Percentiles rank a stretch among this genome's conserved stretches.
Conservation (phyloP, 2,329 filamentous ascomycete species). For the Whalleya microplaca region DNA sequence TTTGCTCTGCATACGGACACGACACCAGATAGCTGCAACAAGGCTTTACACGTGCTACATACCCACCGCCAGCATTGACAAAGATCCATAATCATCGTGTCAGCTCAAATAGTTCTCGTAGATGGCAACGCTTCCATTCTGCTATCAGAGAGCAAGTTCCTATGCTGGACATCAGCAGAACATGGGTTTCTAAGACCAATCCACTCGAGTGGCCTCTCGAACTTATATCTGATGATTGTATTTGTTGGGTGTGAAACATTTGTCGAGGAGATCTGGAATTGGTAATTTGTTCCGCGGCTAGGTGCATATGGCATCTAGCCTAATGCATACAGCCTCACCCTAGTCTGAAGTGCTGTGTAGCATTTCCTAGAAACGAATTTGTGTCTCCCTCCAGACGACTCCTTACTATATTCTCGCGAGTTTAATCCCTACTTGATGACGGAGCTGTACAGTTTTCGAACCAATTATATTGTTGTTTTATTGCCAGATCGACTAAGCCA, state of each 20-base stretch:
- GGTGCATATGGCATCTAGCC: slow-evolving; percentile 23
- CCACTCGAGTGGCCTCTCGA: background rate
- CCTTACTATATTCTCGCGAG: background rate
- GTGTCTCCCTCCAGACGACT: background rate
- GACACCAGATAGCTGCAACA: slow-evolving; percentile 7
- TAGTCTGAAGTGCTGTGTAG: slow-evolving; percentile 11
- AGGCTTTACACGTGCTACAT: slow-evolving; percentile 13
- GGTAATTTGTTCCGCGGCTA: slow-evolving; percentile 14
- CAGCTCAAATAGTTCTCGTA: background rate
- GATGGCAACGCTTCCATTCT: background rate
- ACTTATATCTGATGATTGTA: background rate
- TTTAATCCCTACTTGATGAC: too few relatives aligned
- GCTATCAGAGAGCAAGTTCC: background rate
- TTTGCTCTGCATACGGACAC: slow-evolving; percentile 2
- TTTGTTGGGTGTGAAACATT: background rate
- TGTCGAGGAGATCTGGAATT: slow-evolving; percentile 5
- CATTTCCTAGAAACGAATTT: background rate
- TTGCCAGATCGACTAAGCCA: slow-evolving; percentile 4
- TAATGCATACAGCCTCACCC: slow-evolving; percentile 25
- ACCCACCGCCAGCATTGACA: background rate
- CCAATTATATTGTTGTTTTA: background rate
- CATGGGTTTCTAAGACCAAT: background rate
- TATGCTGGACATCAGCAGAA: background rate
- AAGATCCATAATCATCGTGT: background rate
- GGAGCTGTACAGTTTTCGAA: background rate